A percentile compares a stretch with the other conserved stretches of the same genome.
Evolutionary conservation across 2,329 filamentous ascomycete species (phyloP).

Genomic region (Trichophyton verrucosum): DNA sequence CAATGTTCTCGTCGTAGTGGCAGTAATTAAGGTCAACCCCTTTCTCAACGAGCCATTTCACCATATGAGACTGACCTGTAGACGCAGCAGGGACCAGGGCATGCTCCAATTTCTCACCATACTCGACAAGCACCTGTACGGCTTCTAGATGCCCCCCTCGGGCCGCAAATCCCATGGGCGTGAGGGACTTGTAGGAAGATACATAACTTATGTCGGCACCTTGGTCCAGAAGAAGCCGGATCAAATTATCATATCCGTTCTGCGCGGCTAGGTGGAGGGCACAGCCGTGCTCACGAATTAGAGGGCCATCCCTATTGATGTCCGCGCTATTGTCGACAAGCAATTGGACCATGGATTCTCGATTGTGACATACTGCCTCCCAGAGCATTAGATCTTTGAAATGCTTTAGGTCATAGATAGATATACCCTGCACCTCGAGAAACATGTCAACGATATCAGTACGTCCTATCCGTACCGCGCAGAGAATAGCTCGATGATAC

Average conservation of each 20-base stretch:
- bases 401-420: not conserved
- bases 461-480: not conserved
- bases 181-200: too few relatives aligned
- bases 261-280: too few relatives aligned
- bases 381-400: not conserved
- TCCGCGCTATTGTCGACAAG: too few relatives aligned
- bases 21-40: not conserved
- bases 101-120: not conserved
- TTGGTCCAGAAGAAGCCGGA: not conserved
- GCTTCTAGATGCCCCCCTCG: not conserved
- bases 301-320: too few relatives aligned
- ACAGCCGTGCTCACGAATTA: too few relatives aligned
- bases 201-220: not conserved
- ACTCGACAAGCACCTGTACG: not conserved
- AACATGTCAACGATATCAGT: not conserved
- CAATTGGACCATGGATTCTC: not conserved
- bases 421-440: not conserved
- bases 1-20: too few relatives aligned
- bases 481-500: not conserved
- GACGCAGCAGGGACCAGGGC: not conserved
- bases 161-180: not conserved
- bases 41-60: not conserved
- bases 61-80: not conserved
- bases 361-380: not conserved
- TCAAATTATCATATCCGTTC: not conserved